phyloP scores from a whole-genome alignment of 1,284 basidiomycete species.

The Leccinum fallax region DNA sequence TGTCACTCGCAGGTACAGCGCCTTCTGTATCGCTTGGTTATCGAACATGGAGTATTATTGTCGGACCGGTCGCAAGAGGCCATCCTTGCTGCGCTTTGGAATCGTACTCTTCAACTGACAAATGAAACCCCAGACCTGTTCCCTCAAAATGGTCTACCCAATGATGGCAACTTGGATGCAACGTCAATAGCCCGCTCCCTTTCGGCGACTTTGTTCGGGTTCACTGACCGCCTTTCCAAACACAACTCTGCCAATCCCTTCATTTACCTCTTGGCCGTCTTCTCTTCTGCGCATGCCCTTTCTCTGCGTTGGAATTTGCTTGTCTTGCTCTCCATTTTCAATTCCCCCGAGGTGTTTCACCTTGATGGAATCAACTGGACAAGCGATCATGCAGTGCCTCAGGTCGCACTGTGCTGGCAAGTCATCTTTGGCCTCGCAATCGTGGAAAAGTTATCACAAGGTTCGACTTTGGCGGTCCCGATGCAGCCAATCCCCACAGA shows the following conservation, averaged over 20 bases:
- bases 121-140: not conserved
- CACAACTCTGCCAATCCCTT: not conserved
- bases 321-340: conserved; percentile 23
- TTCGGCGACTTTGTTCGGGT: conserved; percentile 18
- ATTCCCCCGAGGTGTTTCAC: conserved; percentile 8
- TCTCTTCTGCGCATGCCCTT: conserved; percentile 18
- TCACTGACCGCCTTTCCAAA: not conserved
- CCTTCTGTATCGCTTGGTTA: conserved; percentile 33
- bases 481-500: conserved; percentile 1
- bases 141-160: not conserved
- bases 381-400: conserved; percentile 8
- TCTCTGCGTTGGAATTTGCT: conserved; percentile 28
- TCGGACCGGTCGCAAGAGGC: conserved; percentile 22
- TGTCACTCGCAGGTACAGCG: conserved; percentile 29
- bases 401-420: conserved; percentile 22
- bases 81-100: conserved; percentile 29
- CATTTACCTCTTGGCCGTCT: conserved; percentile 15
- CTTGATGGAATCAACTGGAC: not conserved
- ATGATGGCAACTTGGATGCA: conserved; percentile 7
- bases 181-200: conserved; percentile 20
- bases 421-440: conserved; percentile 35
- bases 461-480: not conserved
- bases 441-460: conserved; percentile 26
- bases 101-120: conserved; percentile 9
- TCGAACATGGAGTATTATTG: conserved; percentile 16